Base-by-base conservation (phyloP, 2,329 filamentous ascomycete genomes). In the Aspergillus glaucus region DNA sequence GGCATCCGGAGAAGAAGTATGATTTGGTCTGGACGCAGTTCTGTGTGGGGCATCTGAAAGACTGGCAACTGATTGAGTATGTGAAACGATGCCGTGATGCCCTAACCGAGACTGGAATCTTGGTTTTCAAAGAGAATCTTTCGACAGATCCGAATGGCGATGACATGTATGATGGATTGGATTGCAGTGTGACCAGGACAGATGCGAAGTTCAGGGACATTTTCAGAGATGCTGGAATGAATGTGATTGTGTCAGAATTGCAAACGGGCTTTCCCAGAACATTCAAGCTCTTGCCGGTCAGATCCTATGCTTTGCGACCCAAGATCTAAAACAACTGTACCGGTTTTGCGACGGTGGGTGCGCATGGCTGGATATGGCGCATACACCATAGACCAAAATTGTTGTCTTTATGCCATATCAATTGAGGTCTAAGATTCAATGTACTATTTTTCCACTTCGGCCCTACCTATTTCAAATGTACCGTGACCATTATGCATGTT, bases 21-120 rank as follows among this genome's bases (percentile, higher is more conserved):
- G 86, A 91, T 63, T 67, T 95, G 42, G 82, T 96, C 52, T 95
- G 88, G 88, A 85, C 81, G 46, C 91, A 96, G 68, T 95, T 91
- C 90, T 96, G 90, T 67, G 69, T 92, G 6, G 86, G 88, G 21
- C 86, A 96, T 66, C 72, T 95, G 47, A 89, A 80, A 0, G 89
- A 95, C 63, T 69, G 68, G 6, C 82, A 94, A 64, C 64, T 96
- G 3, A 74, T 86, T 1, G 72, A 71, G 2, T 95, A 85, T 60
- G 68, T 96, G 14, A 58, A 71, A 48, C 75, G 80, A 22, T 87
- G 87, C 63, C 78, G 76, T 43, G 57, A 66, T 0, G 74, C 73
- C 0, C 59, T 86, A 52, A 58, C 65, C 43, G 47, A 66, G 15
- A 62, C 55, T 9, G 74, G 73, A 1, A 60, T 75, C 43, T 80